Conservation (phyloP, 345 rosid genomes). For the Tarenaya hassleriana region DNA sequence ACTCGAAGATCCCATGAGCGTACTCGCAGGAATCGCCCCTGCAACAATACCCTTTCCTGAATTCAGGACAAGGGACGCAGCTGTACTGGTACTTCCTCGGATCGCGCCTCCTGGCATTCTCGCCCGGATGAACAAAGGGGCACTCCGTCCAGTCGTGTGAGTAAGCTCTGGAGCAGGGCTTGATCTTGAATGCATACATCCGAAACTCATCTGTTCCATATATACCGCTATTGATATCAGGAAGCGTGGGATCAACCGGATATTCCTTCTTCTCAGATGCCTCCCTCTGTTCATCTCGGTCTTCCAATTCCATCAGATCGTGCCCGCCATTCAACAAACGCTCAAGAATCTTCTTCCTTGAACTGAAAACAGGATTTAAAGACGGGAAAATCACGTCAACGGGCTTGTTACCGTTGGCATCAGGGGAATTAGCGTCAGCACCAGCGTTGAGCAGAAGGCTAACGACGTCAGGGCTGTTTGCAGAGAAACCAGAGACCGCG, state of each 20-base stretch:
- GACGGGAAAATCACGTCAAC: constrained; percentile 43
- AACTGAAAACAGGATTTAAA: constrained; percentile 32
- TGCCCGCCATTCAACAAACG: constrained; percentile 38
- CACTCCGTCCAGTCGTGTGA: constrained; percentile 98
- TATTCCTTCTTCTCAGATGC: constrained; percentile 73
- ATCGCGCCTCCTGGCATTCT: constrained; percentile 92
- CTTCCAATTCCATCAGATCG: constrained; percentile 31
- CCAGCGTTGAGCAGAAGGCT: constrained; percentile 54
- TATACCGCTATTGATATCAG: constrained; percentile 72
- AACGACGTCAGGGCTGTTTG: constrained; percentile 47
- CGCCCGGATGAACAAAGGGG: constrained; percentile 95
- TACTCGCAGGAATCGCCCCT: constrained; percentile 82
- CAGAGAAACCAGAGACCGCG: constrained; percentile 68
- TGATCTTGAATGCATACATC: constrained; percentile 84
- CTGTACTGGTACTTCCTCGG: constrained; percentile 84
- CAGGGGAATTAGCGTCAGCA: constrained; percentile 51
- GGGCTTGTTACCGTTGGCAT: constrained; percentile 57
- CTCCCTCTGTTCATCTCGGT: constrained; percentile 28
- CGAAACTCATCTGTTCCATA: constrained; percentile 89
- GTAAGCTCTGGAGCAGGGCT: constrained; percentile 93
- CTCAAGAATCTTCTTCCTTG: constrained; percentile 52
- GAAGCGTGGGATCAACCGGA: constrained; percentile 75
- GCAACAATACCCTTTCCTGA: constrained; percentile 77
- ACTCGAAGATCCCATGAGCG: constrained; percentile 90
- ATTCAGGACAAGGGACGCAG: constrained; percentile 95